Evolutionary conservation across 768 basidiomycete genomes (phyloP).

Genomic region (Suillus fuscotomentosus): DNA sequence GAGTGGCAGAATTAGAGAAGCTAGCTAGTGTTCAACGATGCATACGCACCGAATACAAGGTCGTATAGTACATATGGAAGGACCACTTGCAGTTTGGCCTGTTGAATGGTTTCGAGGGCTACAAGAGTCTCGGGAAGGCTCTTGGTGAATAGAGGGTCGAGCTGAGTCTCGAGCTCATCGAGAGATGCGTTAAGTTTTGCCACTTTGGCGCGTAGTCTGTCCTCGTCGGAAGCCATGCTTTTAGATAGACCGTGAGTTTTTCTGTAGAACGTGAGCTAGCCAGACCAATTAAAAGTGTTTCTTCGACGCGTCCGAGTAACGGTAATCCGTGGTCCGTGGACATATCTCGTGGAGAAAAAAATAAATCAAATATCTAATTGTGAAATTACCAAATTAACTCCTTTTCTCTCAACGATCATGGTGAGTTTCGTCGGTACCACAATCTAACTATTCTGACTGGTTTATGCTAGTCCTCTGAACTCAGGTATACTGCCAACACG

Average conservation of each 20-base stretch:
- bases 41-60: conserved; percentile 72
- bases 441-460: background rate
- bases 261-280: background rate
- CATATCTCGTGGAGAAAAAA: background rate
- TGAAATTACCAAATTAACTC: background rate
- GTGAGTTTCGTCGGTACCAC: conserved; percentile 15
- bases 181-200: conserved; percentile 54
- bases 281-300: background rate
- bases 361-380: background rate
- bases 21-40: background rate
- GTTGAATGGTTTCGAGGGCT: conserved; percentile 68
- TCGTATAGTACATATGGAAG: conserved; percentile 85
- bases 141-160: conserved; percentile 67
- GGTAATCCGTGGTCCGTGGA: background rate
- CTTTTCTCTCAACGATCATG: conserved; percentile 17
- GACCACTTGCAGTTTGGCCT: conserved; percentile 77
- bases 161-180: conserved; percentile 62
- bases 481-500: conserved; percentile 94
- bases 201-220: conserved; percentile 40
- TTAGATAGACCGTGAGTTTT: background rate
- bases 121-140: conserved; percentile 66
- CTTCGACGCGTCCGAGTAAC: background rate
- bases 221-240: conserved; percentile 35
- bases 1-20: background rate
- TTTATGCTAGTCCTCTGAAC: conserved; percentile 71